Percentiles rank a stretch among this genome's conserved stretches.
Conservation (phyloP, 768 basidiomycete species). For the Austroboletus festivus region DNA sequence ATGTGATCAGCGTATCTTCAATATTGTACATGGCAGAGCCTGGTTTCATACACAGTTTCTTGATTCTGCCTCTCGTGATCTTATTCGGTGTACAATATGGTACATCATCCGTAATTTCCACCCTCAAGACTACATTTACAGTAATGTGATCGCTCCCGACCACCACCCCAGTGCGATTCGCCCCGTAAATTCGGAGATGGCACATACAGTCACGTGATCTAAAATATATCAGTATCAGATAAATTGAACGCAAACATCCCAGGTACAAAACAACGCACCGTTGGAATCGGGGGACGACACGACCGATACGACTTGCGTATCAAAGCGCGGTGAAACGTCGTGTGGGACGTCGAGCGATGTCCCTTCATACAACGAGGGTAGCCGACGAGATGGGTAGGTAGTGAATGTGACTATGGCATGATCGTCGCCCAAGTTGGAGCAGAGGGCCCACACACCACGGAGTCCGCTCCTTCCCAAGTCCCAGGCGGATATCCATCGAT, state of each 20-base stretch:
- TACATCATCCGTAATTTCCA: no score
- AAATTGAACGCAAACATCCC: neutral
- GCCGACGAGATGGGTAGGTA: neutral
- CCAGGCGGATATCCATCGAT: neutral
- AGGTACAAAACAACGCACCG: neutral
- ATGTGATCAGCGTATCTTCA: no score
- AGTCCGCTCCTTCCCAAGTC: conserved; percentile 8
- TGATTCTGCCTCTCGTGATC: no score
- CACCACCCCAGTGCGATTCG: conserved; percentile 38
- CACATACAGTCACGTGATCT: conserved; percentile 44
- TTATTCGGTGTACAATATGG: no score
- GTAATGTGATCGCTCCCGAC: neutral
- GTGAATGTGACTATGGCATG: neutral
- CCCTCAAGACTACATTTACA: no score
- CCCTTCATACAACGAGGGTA: neutral
- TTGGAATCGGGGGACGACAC: neutral
- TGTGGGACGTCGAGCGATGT: neutral
- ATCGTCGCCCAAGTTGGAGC: neutral
- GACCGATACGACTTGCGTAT: neutral
- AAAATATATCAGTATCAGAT: neutral
- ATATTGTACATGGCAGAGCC: no score
- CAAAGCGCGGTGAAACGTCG: neutral
- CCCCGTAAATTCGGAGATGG: conserved; percentile 43
- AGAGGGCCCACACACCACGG: conserved; percentile 9
- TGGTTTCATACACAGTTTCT: no score